Evolutionary conservation across 768 basidiomycete genomes (phyloP), one percentile per base, ranked within the genome.

Genomic region (Gyrodon lividus): DNA sequence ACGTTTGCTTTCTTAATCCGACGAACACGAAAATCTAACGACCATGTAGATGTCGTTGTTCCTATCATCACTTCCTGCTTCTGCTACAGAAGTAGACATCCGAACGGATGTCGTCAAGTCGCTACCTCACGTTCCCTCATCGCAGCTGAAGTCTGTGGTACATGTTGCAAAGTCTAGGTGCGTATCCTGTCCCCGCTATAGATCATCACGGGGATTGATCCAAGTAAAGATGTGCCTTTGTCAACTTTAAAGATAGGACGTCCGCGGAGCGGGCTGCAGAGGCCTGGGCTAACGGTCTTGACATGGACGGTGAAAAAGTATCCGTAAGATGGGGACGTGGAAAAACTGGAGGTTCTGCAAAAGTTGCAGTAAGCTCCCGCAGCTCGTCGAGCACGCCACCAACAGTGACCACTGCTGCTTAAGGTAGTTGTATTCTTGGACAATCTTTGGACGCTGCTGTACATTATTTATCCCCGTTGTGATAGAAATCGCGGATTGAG

Each of bases 281-380:
- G 56, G 86, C 88, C 9, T 92, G 95, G 83, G 83, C 92, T n/a
- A 84, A 86, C 55, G 94, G 95, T 2, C 74, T 98, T 9, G 95
- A 96, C 58, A 75, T 98, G 22, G 87, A 92, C 24, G 87, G 83
- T 1, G 84, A 87, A 64, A 76, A 74, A 30, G 79, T 88, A 9
- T 74, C 78, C 40, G 80, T 96, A 23, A 90, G 87, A 58, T 99
- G 96, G 96, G 96, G 96, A 4, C 78, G 94, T 52, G 86, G 91
- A 62, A 81, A 70, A 74, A 72, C 70, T 66, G 54, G 66, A 20
- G 63, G 65, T 6, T 57, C 62, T 8, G 53, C 64, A 3, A 80
- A 79, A 46, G 58, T 64, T 28, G 52, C 72, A 17, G 43, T 46
- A n/a, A 28, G 41, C n/a, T 28, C 55, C 8, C 24, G 46, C 19